Evolutionary conservation across 805 yeast genomes (phyloP).

Genomic region (Lachancea thermotolerans): DNA sequence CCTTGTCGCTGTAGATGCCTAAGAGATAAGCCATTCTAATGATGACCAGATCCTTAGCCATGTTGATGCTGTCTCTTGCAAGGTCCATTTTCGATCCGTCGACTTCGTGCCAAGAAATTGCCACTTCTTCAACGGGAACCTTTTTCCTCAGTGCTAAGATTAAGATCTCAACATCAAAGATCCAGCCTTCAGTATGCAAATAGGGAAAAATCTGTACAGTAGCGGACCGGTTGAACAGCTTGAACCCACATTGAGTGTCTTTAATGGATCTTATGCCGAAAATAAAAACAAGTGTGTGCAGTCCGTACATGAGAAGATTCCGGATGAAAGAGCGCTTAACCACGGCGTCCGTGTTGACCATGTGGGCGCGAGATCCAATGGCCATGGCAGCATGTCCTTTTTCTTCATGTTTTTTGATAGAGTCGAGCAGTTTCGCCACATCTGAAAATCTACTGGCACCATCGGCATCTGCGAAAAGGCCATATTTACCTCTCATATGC

Average conservation of each 20-base stretch:
- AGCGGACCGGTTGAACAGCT: conserved; percentile 73
- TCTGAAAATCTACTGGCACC: conserved; percentile 87
- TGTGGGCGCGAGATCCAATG: conserved; percentile 92
- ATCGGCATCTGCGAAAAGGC: conserved; percentile 94
- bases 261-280: conserved; percentile 83
- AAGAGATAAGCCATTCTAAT: conserved; percentile 81
- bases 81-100: conserved; percentile 91
- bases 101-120: conserved; percentile 95
- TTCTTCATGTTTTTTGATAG: conserved; percentile 31
- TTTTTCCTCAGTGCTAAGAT: conserved; percentile 68
- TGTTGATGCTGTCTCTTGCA: conserved; percentile 80
- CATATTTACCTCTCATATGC: conserved; percentile 62
- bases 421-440: conserved; percentile 42
- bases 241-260: conserved; percentile 98
- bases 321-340: conserved; percentile 87
- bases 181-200: conserved; percentile 97
- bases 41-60: conserved; percentile 91
- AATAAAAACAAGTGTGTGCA: conserved; percentile 76
- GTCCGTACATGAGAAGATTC: conserved; percentile 86
- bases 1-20: conserved; percentile 62
- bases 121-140: conserved; percentile 65
- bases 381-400: conserved; percentile 50
- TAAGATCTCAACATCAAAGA: conserved; percentile 90
- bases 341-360: conserved; percentile 93
- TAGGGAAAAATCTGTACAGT: conserved; percentile 66